Base-by-base conservation (phyloP, 2,329 filamentous ascomycete genomes). In the Pestalotiopsis sp. region DNA sequence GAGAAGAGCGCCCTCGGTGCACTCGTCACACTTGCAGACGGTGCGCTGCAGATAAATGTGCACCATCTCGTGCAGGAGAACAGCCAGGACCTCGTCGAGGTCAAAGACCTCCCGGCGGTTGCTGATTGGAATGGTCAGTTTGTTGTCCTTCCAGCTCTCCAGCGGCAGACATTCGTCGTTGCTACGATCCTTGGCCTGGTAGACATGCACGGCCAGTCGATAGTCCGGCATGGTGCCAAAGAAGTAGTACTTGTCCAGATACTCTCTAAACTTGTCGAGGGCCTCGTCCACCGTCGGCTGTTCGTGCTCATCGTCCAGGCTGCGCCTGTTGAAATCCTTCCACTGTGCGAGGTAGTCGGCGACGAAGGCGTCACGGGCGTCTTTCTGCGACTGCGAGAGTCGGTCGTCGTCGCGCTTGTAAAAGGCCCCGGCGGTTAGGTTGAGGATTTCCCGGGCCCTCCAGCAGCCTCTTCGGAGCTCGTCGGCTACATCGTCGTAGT, bases 181-280 rank as follows among this genome's bases (percentile, higher is more conserved):
- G 4, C 17, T 36, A 4, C 31, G 31, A 6, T 36, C 31, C 31
- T 13, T 27, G 57, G 27, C 25, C 7, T 27, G 23, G 27, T 27
- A 59, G 17, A 17, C 57, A 3, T 59, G 57, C 3, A 59, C 57
- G 14, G 20, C 57, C 27, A 59, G 17, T 14, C 27, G 57, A 23
- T 59, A 59, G 12, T 59, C 57, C 9, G 20, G 23, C 57, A 59
- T 12, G 9, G 36, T 25, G 5, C 65, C 65, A 31, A 75, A 71
- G 70, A 75, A 75, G 66, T 74, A 75, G 52, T 71, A 75, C 1
- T 67, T 41, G 58, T 75, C 73, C 2, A 75, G 58, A 14, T 63
- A 39, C 3, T 66, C 5, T 11, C 69, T 66, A 5, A 71, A 64
- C 17, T n/a, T 13, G 25, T 27, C 27, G 2, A 59, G 17, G 7